A percentile compares a stretch with the other conserved stretches of the same genome.
phyloP scores from a whole-genome alignment of 139 green algal genomes.

The Ettlia oleoabundans region DNA sequence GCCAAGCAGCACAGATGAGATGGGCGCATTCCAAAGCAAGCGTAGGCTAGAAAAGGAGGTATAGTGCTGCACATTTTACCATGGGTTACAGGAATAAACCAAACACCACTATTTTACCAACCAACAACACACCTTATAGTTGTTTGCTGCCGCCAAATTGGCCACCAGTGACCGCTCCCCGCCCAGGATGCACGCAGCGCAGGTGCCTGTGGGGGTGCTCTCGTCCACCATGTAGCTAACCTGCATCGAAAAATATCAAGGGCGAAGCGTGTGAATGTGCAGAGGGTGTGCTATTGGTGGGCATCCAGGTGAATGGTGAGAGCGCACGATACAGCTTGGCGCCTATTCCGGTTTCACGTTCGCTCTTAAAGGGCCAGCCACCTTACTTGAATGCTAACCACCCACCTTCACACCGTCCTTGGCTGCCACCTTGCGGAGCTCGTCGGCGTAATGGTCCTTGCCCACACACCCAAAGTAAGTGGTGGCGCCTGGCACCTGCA shows the following conservation, averaged over 20 bases:
- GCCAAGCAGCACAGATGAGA: no score
- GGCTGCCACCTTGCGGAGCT: conserved; percentile 77
- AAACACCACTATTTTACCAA: no score
- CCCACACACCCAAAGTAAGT: conserved; percentile 98
- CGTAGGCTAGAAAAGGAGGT: no score
- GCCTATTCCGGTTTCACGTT: no score
- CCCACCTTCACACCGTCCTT: conserved; percentile 47
- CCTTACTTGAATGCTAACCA: no score
- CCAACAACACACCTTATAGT: conserved; percentile 88
- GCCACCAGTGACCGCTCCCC: conserved; percentile 94
- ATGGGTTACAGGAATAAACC: no score
- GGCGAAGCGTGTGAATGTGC: no score
- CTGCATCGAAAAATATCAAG: conserved; percentile 47
- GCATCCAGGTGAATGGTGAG: no score
- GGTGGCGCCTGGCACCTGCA: conserved; percentile 73
- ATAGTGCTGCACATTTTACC: no score
- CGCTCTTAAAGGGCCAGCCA: no score
- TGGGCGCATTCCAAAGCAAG: no score
- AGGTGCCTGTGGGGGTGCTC: conserved; percentile 91
- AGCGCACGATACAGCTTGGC: no score
- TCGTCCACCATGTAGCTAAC: conserved; percentile 92
- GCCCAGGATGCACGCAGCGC: conserved; percentile 87
- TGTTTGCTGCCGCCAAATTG: conserved; percentile 98
- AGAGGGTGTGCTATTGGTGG: neutral
- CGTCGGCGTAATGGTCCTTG: conserved; percentile 88